Evolutionary conservation across 768 basidiomycete species (phyloP).

Genomic region (Russula emetica): DNA sequence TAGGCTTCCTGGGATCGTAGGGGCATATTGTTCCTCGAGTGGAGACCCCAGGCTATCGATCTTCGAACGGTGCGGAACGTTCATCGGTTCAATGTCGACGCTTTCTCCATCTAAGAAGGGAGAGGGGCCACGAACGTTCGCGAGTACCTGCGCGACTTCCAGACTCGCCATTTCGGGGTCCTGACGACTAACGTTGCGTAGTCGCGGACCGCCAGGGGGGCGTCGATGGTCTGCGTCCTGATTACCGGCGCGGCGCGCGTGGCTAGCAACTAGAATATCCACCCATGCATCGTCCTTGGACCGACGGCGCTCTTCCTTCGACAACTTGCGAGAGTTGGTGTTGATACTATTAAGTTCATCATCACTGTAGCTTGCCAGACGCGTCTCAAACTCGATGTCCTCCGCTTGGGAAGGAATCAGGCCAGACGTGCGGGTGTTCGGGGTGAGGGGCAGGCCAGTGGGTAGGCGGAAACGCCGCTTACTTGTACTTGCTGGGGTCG

Average conservation of each 20-base stretch:
- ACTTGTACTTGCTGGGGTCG: conserved; percentile 36
- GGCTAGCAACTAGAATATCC: conserved; percentile 71
- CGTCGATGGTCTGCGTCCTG: conserved; percentile 48
- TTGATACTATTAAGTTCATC: conserved; percentile 35
- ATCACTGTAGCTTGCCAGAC: conserved; percentile 60
- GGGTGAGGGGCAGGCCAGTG: conserved; percentile 48
- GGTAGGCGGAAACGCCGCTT: conserved; percentile 56
- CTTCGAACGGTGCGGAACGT: conserved; percentile 19
- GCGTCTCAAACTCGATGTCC: conserved; percentile 77
- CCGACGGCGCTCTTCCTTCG: conserved; percentile 42
- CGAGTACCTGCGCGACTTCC: conserved; percentile 69
- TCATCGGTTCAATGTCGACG: conserved; percentile 30
- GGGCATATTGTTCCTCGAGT: conserved; percentile 8
- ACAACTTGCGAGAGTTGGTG: conserved; percentile 24
- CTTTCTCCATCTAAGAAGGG: conserved; percentile 41
- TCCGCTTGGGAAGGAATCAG: conserved; percentile 73
- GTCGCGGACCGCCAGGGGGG: conserved; percentile 30
- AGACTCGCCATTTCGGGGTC: conserved; percentile 71
- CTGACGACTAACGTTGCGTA: conserved; percentile 38
- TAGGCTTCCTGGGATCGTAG: conserved; percentile 10
- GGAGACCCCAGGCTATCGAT: conserved; percentile 12
- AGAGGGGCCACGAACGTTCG: conserved; percentile 44
- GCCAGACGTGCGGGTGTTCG: conserved; percentile 44
- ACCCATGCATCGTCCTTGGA: conserved; percentile 79
- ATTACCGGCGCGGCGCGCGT: conserved; percentile 46